A percentile compares a stretch with the other conserved stretches of the same genome.
Conservation (phyloP, 805 yeast species). For the Saccharomycopsis capsularis region DNA sequence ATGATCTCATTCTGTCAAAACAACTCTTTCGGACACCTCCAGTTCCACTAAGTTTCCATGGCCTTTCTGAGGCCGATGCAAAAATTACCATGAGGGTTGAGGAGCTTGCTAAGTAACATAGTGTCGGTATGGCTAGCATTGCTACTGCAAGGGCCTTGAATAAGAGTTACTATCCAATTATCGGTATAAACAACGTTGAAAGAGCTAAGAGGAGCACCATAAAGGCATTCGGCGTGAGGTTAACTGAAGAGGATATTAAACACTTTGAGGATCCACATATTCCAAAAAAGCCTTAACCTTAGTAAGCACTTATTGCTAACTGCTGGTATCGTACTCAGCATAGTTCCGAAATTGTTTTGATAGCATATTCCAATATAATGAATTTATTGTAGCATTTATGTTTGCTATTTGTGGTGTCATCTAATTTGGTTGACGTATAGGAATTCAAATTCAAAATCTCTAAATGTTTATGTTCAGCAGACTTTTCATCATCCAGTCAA, state of each 20-base stretch:
- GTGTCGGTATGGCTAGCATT: constrained; percentile 46
- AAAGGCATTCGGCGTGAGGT: constrained; percentile 34
- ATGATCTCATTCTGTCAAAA: constrained; percentile 47
- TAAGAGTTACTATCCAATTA: constrained; percentile 49
- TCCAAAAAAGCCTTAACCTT: constrained; percentile 10
- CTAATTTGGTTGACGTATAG: no score
- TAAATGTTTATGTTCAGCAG: no score
- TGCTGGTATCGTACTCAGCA: no score
- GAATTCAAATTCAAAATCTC: no score
- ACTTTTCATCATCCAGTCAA: no score
- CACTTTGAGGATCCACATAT: constrained; percentile 17
- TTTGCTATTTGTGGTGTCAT: no score
- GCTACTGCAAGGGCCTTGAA: constrained; percentile 47
- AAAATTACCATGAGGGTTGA: constrained; percentile 45
- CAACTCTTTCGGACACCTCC: constrained; percentile 44
- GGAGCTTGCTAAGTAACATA: constrained; percentile 40
- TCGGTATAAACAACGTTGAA: constrained; percentile 42
- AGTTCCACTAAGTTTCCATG: neutral
- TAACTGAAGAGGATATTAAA: constrained; percentile 26
- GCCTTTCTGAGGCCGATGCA: constrained; percentile 23
- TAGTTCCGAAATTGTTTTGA: no score
- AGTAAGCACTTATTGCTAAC: no score
- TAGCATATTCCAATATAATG: no score
- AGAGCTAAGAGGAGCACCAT: constrained; percentile 52
- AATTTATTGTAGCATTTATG: no score